These are phyloP conservation scores for Trypanosoma lewisi DNA, from an alignment of 208 protist genomes.

Conservation along the genomic window DNA sequence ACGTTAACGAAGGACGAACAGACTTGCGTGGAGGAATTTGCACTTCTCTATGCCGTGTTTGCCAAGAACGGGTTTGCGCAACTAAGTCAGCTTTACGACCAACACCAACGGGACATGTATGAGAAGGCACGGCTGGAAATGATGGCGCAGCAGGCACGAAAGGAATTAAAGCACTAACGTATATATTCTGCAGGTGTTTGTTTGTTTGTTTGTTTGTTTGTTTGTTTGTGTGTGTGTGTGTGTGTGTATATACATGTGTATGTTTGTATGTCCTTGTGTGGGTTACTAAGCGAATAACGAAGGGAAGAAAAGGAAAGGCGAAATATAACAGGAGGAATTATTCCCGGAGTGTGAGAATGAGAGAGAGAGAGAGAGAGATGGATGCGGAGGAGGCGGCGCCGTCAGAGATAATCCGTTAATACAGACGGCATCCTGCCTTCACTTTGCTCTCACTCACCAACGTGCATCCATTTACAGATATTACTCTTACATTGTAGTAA, in stretches of 20 bases:
- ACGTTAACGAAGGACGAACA: slow-evolving; percentile 54
- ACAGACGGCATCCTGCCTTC: background rate
- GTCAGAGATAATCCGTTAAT: background rate
- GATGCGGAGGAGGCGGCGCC: too few species aligned
- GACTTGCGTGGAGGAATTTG: slow-evolving; percentile 79
- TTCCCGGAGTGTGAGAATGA: background rate
- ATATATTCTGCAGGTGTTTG: background rate
- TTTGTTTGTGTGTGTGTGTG: background rate
- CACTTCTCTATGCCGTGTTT: slow-evolving; percentile 69
- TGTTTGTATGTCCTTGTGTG: background rate
- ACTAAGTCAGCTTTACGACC: slow-evolving; percentile 68
- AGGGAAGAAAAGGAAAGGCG: slow-evolving; percentile 3
- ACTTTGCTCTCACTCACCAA: background rate
- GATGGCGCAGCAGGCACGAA: slow-evolving; percentile 62
- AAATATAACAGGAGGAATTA: background rate
- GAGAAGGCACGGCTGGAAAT: slow-evolving; percentile 55
- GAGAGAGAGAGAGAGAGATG: background rate
- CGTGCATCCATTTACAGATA: background rate
- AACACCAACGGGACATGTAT: slow-evolving; percentile 70
- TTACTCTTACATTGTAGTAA: background rate
- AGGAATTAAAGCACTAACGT: slow-evolving; percentile 57
- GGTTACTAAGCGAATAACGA: background rate
- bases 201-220: background rate
- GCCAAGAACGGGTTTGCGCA: slow-evolving; percentile 62
- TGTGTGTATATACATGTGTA: slow-evolving; percentile 1